phyloP scores from a whole-genome alignment of 148 eudicot genomes.

The Spergularia bocconei region DNA sequence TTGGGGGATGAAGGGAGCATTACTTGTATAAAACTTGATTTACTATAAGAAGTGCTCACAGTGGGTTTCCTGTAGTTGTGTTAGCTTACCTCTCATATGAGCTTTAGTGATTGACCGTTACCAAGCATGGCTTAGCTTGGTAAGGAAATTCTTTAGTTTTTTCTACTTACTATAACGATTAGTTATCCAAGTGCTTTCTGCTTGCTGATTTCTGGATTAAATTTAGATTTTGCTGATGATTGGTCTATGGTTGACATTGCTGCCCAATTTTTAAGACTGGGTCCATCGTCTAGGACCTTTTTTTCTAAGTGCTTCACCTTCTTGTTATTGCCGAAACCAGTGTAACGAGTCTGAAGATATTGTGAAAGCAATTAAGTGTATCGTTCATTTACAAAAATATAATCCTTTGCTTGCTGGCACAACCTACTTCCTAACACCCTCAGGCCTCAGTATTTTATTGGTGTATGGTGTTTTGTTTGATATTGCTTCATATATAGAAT shows the following conservation, averaged over 20 bases:
- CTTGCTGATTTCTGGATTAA: not conserved
- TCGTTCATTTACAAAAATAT: not conserved
- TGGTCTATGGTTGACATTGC: not conserved
- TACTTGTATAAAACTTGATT: no score
- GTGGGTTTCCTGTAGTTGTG: no score
- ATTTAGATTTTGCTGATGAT: not conserved
- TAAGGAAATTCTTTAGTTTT: not conserved
- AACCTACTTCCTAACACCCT: not conserved
- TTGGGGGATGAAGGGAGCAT: no score
- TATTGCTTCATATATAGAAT: conserved; percentile 3
- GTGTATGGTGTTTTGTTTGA: not conserved
- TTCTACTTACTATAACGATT: not conserved
- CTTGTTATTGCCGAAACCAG: not conserved
- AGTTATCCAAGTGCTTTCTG: not conserved
- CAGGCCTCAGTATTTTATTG: not conserved
- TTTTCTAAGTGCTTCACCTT: not conserved
- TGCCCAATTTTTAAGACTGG: not conserved
- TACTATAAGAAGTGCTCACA: no score
- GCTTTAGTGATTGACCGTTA: not conserved
- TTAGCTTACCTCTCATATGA: no score
- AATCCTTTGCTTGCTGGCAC: not conserved
- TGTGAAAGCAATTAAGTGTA: not conserved
- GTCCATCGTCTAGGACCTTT: not conserved
- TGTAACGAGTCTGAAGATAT: not conserved
- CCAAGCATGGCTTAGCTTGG: not conserved